A percentile compares a stretch with the other conserved stretches of the same genome.
phyloP scores from a whole-genome alignment of 2,329 filamentous ascomycete genomes.

The Periconia sp. region DNA sequence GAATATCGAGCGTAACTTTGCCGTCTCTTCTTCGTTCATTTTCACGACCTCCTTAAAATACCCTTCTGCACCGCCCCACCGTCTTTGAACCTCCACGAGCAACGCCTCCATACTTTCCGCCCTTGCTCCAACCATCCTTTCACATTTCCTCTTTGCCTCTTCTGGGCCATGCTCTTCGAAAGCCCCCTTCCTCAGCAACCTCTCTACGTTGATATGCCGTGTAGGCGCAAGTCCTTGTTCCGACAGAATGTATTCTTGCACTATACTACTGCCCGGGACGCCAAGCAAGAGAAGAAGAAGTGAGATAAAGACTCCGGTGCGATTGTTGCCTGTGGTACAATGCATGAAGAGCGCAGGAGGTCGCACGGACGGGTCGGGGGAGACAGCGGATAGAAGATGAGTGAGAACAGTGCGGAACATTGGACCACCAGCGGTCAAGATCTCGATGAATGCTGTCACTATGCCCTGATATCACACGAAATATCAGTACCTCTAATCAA shows the following conservation, averaged over 20 bases:
- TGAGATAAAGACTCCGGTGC: constrained; percentile 72
- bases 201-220: constrained; percentile 40
- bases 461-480: constrained; percentile 55
- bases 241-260: constrained; percentile 71
- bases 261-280: constrained; percentile 61
- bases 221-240: constrained; percentile 56
- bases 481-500: not conserved
- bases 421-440: constrained; percentile 61
- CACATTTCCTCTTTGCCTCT: constrained; percentile 25
- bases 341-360: constrained; percentile 67
- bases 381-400: constrained; percentile 54
- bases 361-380: constrained; percentile 6
- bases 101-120: constrained; percentile 40
- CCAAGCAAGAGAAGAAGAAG: constrained; percentile 67
- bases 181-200: constrained; percentile 58
- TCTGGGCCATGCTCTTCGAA: constrained; percentile 47
- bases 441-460: constrained; percentile 66
- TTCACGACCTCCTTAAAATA: constrained; percentile 25
- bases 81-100: constrained; percentile 20
- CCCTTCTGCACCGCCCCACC: constrained; percentile 27
- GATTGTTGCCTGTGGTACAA: constrained; percentile 77
- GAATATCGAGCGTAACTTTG: constrained; percentile 17
- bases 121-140: constrained; percentile 45
- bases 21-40: constrained; percentile 20
- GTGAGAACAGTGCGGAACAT: constrained; percentile 64